Conservation (phyloP, 441 rosid species). For the Adansonia rubrostipa region DNA sequence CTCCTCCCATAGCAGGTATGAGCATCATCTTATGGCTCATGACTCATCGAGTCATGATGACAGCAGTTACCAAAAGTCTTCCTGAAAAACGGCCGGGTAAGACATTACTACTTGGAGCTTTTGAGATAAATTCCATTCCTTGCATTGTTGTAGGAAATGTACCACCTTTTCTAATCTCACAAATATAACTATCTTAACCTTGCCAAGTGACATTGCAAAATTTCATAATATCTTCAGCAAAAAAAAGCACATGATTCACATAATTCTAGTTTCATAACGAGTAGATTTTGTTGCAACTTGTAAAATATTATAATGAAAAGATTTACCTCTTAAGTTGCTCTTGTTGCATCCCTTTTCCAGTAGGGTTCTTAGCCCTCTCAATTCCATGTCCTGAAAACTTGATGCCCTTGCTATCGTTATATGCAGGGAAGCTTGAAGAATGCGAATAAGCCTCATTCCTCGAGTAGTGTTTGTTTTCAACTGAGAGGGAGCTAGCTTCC, state of each 20-base stretch:
- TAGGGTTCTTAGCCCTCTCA: conserved; percentile 48
- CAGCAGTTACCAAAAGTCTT: background rate
- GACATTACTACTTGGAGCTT: background rate
- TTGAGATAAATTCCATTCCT: conserved; percentile 8
- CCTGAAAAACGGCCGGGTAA: background rate
- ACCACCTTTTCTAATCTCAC: background rate
- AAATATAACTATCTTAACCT: conserved; percentile 23
- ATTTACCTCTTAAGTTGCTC: conserved; percentile 69
- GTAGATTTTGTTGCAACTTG: conserved; percentile 13
- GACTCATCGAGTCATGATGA: conserved; percentile 4
- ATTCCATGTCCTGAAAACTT: conserved; percentile 40
- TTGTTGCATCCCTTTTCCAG: conserved; percentile 53
- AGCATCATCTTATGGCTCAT: conserved; percentile 20
- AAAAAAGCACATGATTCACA: background rate
- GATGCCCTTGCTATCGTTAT: conserved; percentile 41
- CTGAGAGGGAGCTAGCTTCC: conserved; percentile 93
- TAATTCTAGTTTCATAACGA: background rate
- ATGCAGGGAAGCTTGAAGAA: conserved; percentile 48
- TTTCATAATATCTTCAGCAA: background rate
- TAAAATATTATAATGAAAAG: background rate
- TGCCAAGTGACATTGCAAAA: background rate
- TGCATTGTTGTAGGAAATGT: background rate
- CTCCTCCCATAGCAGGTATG: conserved; percentile 6
- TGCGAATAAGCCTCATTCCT: conserved; percentile 70
- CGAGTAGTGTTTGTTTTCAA: conserved; percentile 66